These are phyloP conservation scores for Cyberlindnera nakhonratchasimensis DNA, from an alignment of 805 yeast genomes.

Conservation along the genomic window DNA sequence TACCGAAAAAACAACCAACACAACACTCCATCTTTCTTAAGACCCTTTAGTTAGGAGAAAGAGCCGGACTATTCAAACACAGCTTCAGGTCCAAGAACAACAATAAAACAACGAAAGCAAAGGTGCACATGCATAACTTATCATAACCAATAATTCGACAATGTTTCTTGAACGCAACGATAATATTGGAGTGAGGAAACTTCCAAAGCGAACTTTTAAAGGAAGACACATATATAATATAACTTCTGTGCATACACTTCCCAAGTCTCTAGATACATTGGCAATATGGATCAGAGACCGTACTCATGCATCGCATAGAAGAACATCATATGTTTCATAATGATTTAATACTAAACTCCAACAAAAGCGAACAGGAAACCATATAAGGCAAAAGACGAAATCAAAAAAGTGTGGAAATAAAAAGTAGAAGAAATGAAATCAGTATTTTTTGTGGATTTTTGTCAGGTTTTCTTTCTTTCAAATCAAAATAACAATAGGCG, in stretches of 20 bases:
- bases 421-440: background rate
- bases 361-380: background rate
- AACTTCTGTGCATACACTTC: slow-evolving; percentile 1
- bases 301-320: background rate
- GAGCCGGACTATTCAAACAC: background rate
- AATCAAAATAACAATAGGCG: slow-evolving; percentile 4
- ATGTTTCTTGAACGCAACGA: background rate
- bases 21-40: background rate
- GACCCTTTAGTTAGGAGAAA: background rate
- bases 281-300: slow-evolving; percentile 8
- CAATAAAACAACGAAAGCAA: background rate
- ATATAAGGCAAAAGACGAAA: background rate
- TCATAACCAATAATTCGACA: slow-evolving; percentile 7
- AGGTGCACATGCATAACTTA: slow-evolving; percentile 5
- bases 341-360: background rate
- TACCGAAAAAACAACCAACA: slow-evolving; percentile 6
- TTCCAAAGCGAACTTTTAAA: too few species aligned
- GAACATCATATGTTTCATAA: background rate
- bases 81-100: background rate
- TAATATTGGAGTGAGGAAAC: background rate
- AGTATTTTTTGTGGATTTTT: slow-evolving; percentile 3
- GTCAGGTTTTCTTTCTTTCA: background rate
- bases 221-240: too few species aligned
- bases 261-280: slow-evolving; percentile 6
- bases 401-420: background rate